These are phyloP conservation scores for Stylonectria norvegica DNA, from an alignment of 2,329 filamentous ascomycete genomes.

Conservation along the genomic window DNA sequence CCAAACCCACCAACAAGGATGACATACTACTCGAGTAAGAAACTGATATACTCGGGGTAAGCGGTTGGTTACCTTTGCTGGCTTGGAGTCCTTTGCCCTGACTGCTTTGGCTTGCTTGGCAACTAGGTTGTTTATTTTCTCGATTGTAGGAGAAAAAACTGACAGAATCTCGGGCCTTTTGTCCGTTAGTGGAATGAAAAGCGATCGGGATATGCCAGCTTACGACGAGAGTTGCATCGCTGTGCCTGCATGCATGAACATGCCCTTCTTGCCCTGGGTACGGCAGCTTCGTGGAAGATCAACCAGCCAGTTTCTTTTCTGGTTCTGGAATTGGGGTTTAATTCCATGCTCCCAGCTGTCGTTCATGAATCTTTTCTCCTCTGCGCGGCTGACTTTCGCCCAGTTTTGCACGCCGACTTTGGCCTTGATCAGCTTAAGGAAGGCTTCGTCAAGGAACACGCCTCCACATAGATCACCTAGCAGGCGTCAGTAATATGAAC, in stretches of 20 bases:
- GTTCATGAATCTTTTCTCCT: constrained; percentile 20
- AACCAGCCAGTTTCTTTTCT: constrained; percentile 12
- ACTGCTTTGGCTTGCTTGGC: constrained; percentile 23
- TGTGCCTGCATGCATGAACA: no score
- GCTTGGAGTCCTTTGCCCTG: not conserved
- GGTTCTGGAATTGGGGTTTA: constrained; percentile 23
- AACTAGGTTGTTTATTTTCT: constrained; percentile 22
- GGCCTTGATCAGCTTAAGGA: constrained; percentile 26
- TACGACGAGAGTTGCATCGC: no score
- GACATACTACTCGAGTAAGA: constrained; percentile 28
- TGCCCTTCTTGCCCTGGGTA: no score
- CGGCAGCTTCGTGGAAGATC: constrained; percentile 13
- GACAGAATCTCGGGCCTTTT: constrained; percentile 21
- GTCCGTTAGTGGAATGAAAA: no score
- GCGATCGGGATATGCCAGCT: no score
- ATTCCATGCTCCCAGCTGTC: constrained; percentile 30
- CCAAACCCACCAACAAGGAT: constrained; percentile 41
- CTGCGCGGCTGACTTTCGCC: not conserved
- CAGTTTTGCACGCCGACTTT: constrained; percentile 15
- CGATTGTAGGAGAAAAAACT: constrained; percentile 22
- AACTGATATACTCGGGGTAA: rapidly evolving
- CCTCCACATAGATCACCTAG: constrained; percentile 39
- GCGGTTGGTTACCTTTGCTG: constrained; percentile 25
- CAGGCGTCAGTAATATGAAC: not conserved
- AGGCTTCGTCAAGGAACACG: constrained; percentile 39